Evolutionary conservation across 371 early-diverging fungal genomes (phyloP).

Genomic region (Haplosporangium sp.): DNA sequence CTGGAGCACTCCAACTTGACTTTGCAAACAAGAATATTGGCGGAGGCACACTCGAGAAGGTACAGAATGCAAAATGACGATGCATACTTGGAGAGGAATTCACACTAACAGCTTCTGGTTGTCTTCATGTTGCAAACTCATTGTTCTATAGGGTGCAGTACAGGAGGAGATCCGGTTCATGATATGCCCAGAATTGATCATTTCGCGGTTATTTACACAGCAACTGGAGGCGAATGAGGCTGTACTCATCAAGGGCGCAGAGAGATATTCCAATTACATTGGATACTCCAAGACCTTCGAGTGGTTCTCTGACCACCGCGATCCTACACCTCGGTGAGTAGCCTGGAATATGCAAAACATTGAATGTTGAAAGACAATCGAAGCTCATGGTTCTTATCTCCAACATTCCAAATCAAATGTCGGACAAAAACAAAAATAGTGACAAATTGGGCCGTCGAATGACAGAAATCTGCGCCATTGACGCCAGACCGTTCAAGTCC

Average conservation of each 20-base stretch:
- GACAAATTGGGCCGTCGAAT: conserved; percentile 41
- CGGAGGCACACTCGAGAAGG: conserved; percentile 56
- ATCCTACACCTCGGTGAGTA: conserved; percentile 46
- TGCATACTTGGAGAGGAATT: no score
- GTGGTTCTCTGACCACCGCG: conserved; percentile 56
- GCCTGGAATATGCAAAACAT: background rate
- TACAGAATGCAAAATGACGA: background rate
- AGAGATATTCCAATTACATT: conserved; percentile 61
- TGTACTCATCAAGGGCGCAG: conserved; percentile 61
- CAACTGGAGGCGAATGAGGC: conserved; percentile 61
- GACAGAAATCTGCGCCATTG: conserved; percentile 50
- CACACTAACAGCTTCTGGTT: no score
- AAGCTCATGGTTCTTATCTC: background rate
- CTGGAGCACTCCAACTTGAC: conserved; percentile 57
- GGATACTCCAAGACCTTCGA: conserved; percentile 64
- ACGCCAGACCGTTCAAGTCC: conserved; percentile 48
- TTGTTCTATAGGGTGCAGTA: conserved; percentile 60
- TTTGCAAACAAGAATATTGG: conserved; percentile 70
- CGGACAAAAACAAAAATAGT: conserved; percentile 13
- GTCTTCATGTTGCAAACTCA: no score
- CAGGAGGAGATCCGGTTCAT: conserved; percentile 72
- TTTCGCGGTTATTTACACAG: conserved; percentile 60
- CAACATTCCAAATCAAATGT: background rate
- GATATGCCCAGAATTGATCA: conserved; percentile 66
- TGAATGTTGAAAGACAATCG: background rate